Base-by-base conservation (phyloP, 1,139 yeast species). In the Taphrina pruni region DNA sequence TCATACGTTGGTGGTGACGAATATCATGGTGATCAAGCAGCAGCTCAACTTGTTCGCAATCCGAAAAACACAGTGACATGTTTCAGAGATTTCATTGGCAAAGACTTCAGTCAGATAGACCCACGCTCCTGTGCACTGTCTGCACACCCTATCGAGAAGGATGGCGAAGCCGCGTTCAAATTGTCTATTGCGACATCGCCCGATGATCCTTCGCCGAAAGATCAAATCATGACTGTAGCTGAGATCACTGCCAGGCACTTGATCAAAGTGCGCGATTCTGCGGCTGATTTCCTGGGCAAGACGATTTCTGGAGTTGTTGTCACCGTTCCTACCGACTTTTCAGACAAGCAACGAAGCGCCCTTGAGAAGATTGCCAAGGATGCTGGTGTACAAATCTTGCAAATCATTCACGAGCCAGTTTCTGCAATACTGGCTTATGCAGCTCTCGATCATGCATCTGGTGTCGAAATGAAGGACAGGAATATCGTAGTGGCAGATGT, bases 21-120 rank as follows among this genome's bases (percentile, higher is more conserved):
- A 82, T 94, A 90, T 82, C 97, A 94, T 78, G 99, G 99, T 72
- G 89, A 91, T 73, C 98, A 95, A 83, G 99, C 99, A 72, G 82
- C 88, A 76, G 90, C 92, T 71, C 98, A 95, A 82, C 83, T 94
- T 77, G 84, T 94, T 73, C 90, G 99, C 85, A 91, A 93, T 84
- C 87, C 97, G 72, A 82, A 82, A 72, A 90, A 88, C 83, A 94
- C 99, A 51, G 86, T 93, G 73, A 85, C 90, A 76, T 90, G 91
- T 83, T 94, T 94, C 86, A 88, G 99, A 80, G 99, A 94, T 81
- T 91, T 86, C 78, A 83, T 94, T 75, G 98, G 97, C 73, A 84
- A 87, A 77, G 80, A 86, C 60, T 73, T 85, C 76, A 86, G 83
- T 70, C 86, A 90, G 67, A 86, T 91, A 73, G 91, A 90, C 76